Conservation (phyloP, 2,329 filamentous ascomycete genomes). For the Colletotrichum sp. region DNA sequence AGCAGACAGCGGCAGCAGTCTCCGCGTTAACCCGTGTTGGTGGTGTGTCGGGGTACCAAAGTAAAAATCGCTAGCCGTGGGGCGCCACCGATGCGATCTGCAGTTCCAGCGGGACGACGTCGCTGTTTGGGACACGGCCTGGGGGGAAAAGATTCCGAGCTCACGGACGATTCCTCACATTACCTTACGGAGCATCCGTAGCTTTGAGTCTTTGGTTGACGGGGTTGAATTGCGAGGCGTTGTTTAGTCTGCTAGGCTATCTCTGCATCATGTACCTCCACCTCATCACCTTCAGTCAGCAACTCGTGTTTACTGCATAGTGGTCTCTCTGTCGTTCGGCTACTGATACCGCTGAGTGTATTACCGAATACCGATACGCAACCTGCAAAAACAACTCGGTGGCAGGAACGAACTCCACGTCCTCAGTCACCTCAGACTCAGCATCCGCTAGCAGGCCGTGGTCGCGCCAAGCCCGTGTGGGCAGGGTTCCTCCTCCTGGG, state of each 20-base stretch:
- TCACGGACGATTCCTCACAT: background rate
- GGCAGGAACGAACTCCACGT: background rate
- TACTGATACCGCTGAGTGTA: background rate
- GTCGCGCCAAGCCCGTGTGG: background rate
- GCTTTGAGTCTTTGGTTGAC: background rate
- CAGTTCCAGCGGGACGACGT: slow-evolving; percentile 7
- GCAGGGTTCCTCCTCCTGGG: background rate
- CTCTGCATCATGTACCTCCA: background rate
- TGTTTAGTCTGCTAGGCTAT: background rate
- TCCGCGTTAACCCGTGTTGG: background rate
- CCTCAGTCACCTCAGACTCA: background rate
- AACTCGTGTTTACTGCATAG: background rate
- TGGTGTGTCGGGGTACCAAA: background rate
- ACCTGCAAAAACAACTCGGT: background rate
- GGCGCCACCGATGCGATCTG: slow-evolving; percentile 8
- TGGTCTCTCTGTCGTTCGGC: background rate
- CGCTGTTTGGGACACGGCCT: background rate
- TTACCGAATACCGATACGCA: too few species aligned
- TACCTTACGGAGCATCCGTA: background rate
- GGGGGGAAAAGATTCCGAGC: background rate
- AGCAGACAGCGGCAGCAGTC: background rate
- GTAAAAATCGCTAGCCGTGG: background rate
- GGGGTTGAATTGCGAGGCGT: background rate
- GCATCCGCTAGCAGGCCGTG: background rate
- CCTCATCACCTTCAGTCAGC: background rate